Percentiles rank a stretch among this genome's conserved stretches.
Evolutionary conservation across 2,329 filamentous ascomycete genomes (phyloP).

Genomic region (Ceratocystis lukuohia): DNA sequence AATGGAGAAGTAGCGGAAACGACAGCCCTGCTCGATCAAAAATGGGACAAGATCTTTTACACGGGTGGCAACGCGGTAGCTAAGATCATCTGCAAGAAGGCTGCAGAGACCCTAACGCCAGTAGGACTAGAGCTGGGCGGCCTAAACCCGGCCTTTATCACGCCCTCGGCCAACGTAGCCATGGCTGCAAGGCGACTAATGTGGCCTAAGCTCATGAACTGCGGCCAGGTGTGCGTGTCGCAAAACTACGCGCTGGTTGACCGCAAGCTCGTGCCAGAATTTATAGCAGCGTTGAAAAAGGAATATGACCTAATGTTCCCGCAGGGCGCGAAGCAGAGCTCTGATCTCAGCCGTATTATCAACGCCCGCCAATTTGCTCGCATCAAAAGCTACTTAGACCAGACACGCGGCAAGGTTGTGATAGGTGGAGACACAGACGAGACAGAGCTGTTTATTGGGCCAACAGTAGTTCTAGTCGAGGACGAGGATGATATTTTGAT

Average conservation of each 20-base stretch:
- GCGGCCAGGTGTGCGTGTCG: conserved; percentile 81
- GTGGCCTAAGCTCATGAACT: conserved; percentile 79
- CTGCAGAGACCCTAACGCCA: conserved; percentile 76
- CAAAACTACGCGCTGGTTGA: conserved; percentile 90
- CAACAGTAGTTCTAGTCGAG: conserved; percentile 78
- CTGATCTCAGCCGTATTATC: conserved; percentile 68
- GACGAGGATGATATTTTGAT: conserved; percentile 65
- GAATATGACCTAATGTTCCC: conserved; percentile 71
- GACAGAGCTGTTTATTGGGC: conserved; percentile 69
- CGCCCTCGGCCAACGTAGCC: conserved; percentile 64
- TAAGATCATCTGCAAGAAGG: conserved; percentile 79
- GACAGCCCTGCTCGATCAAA: conserved; percentile 67
- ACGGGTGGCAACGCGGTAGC: conserved; percentile 70
- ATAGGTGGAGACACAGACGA: conserved; percentile 76
- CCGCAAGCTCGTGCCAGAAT: conserved; percentile 53
- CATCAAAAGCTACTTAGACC: conserved; percentile 83
- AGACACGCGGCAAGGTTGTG: conserved; percentile 68
- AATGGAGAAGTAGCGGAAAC: conserved; percentile 75
- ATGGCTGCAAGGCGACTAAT: conserved; percentile 72
- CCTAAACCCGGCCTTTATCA: conserved; percentile 81
- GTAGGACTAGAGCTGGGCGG: conserved; percentile 84
- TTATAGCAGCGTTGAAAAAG: conserved; percentile 61
- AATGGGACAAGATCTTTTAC: conserved; percentile 98
- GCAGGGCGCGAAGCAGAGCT: conserved; percentile 60
- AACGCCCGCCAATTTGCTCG: conserved; percentile 68